These are phyloP conservation scores for Staphylotrichum tortipilum DNA, from an alignment of 495 filamentous ascomycete genomes.

Conservation along the genomic window DNA sequence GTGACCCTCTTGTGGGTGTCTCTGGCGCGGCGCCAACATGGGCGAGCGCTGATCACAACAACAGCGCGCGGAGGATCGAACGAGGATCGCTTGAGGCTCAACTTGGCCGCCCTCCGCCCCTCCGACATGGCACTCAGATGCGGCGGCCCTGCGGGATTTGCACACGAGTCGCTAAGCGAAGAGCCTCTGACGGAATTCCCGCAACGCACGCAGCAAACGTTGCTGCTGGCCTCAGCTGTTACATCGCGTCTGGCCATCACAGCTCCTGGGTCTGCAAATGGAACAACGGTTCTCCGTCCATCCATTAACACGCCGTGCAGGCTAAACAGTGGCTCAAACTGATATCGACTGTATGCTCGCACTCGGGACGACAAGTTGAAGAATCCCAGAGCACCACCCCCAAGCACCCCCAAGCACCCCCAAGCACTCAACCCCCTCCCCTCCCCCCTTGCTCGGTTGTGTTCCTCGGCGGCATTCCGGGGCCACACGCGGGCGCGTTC, in stretches of 20 bases:
- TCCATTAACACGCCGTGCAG: too few species aligned
- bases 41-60: too few species aligned
- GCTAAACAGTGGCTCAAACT: neutral
- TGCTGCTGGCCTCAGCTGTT: slow-evolving; percentile 18
- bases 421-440: too few species aligned
- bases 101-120: too few species aligned
- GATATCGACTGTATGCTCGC: neutral
- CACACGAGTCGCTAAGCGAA: neutral
- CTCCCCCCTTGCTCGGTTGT: neutral
- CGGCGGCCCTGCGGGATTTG: slow-evolving; percentile 9
- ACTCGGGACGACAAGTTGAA: neutral
- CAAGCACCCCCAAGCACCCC: too few species aligned
- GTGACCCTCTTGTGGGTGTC: too few species aligned
- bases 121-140: too few species aligned
- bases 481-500: too few species aligned
- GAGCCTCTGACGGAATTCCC: slow-evolving; percentile 3
- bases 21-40: too few species aligned
- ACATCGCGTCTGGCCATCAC: slow-evolving; percentile 28
- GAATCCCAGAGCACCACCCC: too few species aligned
- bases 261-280: slow-evolving; percentile 22
- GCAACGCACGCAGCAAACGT: neutral
- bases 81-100: too few species aligned
- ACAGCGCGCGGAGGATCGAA: too few species aligned
- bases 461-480: slow-evolving; percentile 5
- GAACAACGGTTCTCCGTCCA: slow-evolving; percentile 14